Percentiles rank a stretch among this genome's conserved stretches.
Conservation (phyloP, 495 filamentous ascomycete genomes). For the Evansstolkia leycettana region DNA sequence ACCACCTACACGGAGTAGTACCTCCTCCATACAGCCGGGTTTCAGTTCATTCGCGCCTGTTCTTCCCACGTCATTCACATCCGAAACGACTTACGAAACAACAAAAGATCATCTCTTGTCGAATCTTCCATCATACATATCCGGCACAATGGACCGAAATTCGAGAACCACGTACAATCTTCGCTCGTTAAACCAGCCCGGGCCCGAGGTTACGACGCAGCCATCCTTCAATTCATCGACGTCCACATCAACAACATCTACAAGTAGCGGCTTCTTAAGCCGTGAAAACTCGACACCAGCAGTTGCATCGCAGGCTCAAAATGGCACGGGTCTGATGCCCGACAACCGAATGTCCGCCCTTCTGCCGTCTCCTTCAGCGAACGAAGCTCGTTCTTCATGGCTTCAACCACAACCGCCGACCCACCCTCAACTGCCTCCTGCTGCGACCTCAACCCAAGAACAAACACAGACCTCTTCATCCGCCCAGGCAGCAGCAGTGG, state of each 20-base stretch:
- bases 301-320: too few relatives aligned
- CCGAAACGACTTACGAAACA: too few relatives aligned
- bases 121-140: not conserved
- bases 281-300: too few relatives aligned
- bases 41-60: too few relatives aligned
- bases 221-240: not conserved
- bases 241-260: not conserved
- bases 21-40: not conserved
- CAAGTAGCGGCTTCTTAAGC: not conserved
- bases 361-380: not conserved
- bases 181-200: not conserved
- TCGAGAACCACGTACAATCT: not conserved
- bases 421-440: not conserved
- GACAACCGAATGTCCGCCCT: not conserved
- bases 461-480: not conserved
- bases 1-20: not conserved
- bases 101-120: too few relatives aligned
- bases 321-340: not conserved
- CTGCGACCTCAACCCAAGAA: not conserved
- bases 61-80: too few relatives aligned
- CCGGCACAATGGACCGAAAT: not conserved
- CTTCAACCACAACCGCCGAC: not conserved
- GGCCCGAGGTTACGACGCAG: too few relatives aligned
- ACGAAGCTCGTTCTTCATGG: not conserved
- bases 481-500: conserved; percentile 2